Evolutionary conservation across 306 rosid species (phyloP), one percentile per base, ranked within the genome.

Genomic region (Cucumis cinereus): DNA sequence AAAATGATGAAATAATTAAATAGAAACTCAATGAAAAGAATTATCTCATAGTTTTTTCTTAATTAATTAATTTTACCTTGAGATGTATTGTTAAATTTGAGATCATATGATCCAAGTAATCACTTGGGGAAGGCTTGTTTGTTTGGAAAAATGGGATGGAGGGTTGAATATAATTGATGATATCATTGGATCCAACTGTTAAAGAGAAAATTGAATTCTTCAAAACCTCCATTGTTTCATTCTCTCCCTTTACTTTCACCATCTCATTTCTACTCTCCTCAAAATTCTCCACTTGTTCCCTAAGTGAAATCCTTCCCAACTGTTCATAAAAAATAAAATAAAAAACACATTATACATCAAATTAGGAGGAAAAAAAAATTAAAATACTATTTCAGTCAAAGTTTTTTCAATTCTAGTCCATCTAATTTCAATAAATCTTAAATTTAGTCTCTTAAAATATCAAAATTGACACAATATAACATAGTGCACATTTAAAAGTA

Each of bases 131-230:
- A 71, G 75, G 79, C 77, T 83, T 79, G 67, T 36, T 59, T 41
- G 61, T 14, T 12, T 70, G 67, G n/a, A 87, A 59, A 67, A 85
- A 77, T 57, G 91, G 89, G 55, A 87, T 64, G 8, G 84, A 68
- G 19, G 91, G 89, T 23, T 82, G 82, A 69, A 83, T 50, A 76
- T 85, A 87, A 71, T 83, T 81, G 71, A 87, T 82, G 26, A 87
- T 26, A 76, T 87, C 91, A 41, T 87, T 87, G 79, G 87, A 85
- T 36, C 91, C 91, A 77, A 80, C 76, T 11, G 91, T 81, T 66
- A 87, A 8, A 23, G 89, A 87, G 77, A 87, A 85, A 33, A 83
- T 78, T 77, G 87, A 84, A 62, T 83, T 85, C 78, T 81, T 87
- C 55, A 87, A 56, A 8, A 83, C 16, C n/a, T 73, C 73, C 22